Base-by-base conservation (phyloP, 169 alveolate species). In the Toxoplasma gondii region DNA sequence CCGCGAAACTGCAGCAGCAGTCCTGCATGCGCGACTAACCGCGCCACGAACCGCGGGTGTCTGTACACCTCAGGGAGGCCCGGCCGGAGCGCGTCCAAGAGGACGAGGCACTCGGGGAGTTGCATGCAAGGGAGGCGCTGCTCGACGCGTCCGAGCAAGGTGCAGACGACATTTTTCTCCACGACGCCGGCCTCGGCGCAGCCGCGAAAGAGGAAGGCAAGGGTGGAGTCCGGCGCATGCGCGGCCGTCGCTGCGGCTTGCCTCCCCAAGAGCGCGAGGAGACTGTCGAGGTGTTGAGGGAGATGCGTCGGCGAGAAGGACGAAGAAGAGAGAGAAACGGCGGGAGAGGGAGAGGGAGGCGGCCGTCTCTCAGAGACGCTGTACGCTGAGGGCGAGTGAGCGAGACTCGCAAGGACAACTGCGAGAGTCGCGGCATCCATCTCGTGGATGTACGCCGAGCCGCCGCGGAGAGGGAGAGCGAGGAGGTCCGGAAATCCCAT, bases 401-500 rank as follows among this genome's bases (percentile, higher is more conserved):
- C 90, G 38, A 82, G 1, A 24, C 38, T 43, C 34, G 90, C 90
- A n/a, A 82, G 90, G 67, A 82, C 90, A 16, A 82, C 36, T 7
- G 92, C 70, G 10, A 96, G 94, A 36, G 98, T 97, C 31, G 95
- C 88, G 43, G 96, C 96, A 64, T 97, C 98, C 98, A 97, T 97
- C 41, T 95, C 96, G 53, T 96, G 96, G 78, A 97, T 93, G 81
- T 97, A 97, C 54, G 96, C 84, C 45, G 97, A 81, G 9, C 98
- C 98, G 24, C 98, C 98, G 64, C 96, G 97, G 81, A 96, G 95
- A 38, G 81, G 93, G 49, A 95, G 93, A 45, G 92, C 84, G 27
- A 94, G 94, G 54, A 96, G 95, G 93, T 97, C 98, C 9, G 98
- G 98, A 70, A 95, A 96, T 10, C 98, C 98, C 97, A 97, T 96